Evolutionary conservation across 2,329 filamentous ascomycete species (phyloP).

Genomic region (Fusarium redolens): DNA sequence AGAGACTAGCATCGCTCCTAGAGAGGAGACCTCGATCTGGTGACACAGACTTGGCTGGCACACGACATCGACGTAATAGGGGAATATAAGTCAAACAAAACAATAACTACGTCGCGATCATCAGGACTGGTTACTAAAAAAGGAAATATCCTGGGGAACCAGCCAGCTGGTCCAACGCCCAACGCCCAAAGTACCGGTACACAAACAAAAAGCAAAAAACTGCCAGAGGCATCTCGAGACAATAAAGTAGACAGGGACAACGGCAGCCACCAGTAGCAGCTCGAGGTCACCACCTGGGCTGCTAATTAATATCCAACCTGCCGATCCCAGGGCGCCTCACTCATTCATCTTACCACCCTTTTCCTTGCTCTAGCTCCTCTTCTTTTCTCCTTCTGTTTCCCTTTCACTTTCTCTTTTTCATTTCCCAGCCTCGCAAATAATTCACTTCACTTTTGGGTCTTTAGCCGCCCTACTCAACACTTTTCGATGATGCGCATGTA

Average conservation of each 20-base stretch:
- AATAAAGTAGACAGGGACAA: constrained; percentile 21
- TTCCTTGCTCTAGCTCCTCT: constrained; percentile 6
- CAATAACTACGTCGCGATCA: constrained; percentile 1
- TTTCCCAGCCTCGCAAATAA: constrained; percentile 25
- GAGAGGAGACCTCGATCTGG: constrained; percentile 6
- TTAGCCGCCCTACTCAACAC: constrained; percentile 6
- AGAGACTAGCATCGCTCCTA: not conserved
- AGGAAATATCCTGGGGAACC: constrained; percentile 23
- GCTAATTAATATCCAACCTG: constrained; percentile 21
- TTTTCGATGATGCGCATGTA: constrained; percentile 28
- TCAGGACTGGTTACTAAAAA: constrained; percentile 4
- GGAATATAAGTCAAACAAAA: not conserved
- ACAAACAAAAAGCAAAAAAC: constrained; percentile 18
- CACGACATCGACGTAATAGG: constrained; percentile 21
- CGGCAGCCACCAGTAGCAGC: constrained; percentile 10
- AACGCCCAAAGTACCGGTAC: constrained; percentile 21
- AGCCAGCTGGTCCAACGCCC: not conserved
- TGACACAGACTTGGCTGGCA: constrained; percentile 10
- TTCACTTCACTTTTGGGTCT: not conserved
- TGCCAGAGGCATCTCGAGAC: constrained; percentile 28
- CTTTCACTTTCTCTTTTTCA: not conserved
- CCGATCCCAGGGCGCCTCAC: constrained; percentile 36
- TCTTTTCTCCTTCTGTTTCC: not conserved
- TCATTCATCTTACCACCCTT: constrained; percentile 29
- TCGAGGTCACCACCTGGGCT: constrained; percentile 20